Base-by-base conservation (phyloP, 2,329 filamentous ascomycete genomes). In the Rhinocladiella mackenziei region DNA sequence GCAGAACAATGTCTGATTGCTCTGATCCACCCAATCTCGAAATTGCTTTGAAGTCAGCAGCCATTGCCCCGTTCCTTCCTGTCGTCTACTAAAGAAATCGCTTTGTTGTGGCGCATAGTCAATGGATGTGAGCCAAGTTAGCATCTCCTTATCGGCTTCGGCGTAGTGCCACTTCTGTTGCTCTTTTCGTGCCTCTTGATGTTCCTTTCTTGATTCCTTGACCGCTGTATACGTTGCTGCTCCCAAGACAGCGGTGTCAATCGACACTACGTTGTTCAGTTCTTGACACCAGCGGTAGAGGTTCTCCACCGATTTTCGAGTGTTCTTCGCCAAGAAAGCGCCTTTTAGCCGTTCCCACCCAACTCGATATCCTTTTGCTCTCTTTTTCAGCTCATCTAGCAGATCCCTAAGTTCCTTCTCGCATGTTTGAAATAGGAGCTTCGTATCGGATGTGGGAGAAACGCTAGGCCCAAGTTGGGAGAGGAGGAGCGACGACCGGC, bases 21-120 rank as follows among this genome's bases (percentile, higher is more conserved):
- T 15, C 0, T 23, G 44, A 11, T 26, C 23, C 23, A 26, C 23
- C 23, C 23, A 26, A 26, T 26, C 23, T 26, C 23, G 23, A 11
- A 60, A 71, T 30, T 66, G 56, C 0, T 18, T 4, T 0, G 66
- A 67, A 3, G 64, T 52, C 1, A 75, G 54, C 5, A 75, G 58
- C 70, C 70, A 75, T 29, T 63, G 43, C 0, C 69, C 65, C 1
- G 71, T 74, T 7, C 63, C 65, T 6, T 50, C 19, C 29, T 71
- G 62, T 36, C 62, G 57, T 6, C 55, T 48, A 3, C 39, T 51
- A 3, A 72, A 45, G 10, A 60, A 60, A 44, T 70, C 66, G 4
- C 31, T 56, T 19, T 72, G 68, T 29, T 70, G 62, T 18, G 55
- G 6, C 4, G 26, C 25, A 47, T 65, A 68, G 30, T 71, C 56